Percentiles rank a stretch among this genome's conserved stretches.
Evolutionary conservation across 1,284 basidiomycete species (phyloP).

Genomic region (Rhodotorula sp.): DNA sequence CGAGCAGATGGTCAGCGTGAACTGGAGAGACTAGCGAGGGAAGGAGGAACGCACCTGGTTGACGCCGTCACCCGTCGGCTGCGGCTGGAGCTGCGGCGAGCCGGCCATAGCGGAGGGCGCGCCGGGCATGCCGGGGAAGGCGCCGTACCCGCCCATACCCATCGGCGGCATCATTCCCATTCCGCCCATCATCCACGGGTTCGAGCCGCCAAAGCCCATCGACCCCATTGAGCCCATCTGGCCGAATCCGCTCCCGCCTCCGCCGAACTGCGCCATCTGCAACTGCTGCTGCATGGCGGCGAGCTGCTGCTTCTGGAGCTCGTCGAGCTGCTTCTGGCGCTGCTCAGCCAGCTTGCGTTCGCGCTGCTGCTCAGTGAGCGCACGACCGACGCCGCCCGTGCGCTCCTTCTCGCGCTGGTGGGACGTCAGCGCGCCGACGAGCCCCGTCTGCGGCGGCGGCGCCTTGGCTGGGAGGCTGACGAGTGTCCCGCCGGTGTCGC

Average conservation of each 20-base stretch:
- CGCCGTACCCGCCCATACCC: conserved; percentile 39
- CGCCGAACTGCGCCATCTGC: conserved; percentile 67
- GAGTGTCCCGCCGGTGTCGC: conserved; percentile 83
- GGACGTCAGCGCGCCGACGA: conserved; percentile 91
- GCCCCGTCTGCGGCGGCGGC: conserved; percentile 89
- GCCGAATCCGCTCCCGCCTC: conserved; percentile 48
- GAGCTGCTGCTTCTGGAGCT: conserved; percentile 81
- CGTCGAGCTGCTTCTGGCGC: conserved; percentile 85
- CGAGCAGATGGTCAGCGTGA: conserved; percentile 54
- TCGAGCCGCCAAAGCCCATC: conserved; percentile 42
- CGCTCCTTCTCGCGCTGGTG: conserved; percentile 92
- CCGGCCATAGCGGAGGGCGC: conserved; percentile 55
- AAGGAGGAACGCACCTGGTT: conserved; percentile 29
- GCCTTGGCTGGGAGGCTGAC: conserved; percentile 94
- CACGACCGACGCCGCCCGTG: conserved; percentile 90
- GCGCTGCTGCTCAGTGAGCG: conserved; percentile 90
- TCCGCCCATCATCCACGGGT: conserved; percentile 53
- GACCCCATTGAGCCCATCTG: conserved; percentile 46
- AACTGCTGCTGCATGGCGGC: conserved; percentile 50
- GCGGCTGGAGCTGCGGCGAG: conserved; percentile 58
- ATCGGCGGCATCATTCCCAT: conserved; percentile 12
- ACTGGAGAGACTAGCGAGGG: conserved; percentile 8
- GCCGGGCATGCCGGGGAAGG: conserved; percentile 54
- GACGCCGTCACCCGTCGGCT: conserved; percentile 52
- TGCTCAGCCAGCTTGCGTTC: conserved; percentile 81